Evolutionary conservation across 176 grass and related monocot species (phyloP), one percentile per base, ranked within the genome.

Genomic region (Aegilops sharonensis): DNA sequence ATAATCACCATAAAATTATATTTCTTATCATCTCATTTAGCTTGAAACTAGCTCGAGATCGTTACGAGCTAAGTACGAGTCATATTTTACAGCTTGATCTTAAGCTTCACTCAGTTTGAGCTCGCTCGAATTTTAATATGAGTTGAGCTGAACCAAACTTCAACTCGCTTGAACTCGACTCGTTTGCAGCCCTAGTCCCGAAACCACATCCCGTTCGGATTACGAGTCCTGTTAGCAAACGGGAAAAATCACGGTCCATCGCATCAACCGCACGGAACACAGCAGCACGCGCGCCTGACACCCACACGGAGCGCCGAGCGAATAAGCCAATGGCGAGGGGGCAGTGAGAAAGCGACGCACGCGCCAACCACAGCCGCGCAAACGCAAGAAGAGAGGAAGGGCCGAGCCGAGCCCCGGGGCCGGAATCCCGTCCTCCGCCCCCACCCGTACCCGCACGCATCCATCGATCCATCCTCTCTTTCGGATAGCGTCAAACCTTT

Each of bases 401-500:
- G 13, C 47, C 50, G 27, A 31, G 67, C 15, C 65, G 30, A 15
- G 50, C 50, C 50, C 50, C 50, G 65, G 23, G 23, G 18, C 15
- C 21, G 42, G 56, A 75, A 82, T 75, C 70, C 21, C 45, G 23
- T 23, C 45, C 13, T 29, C 64, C 64, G 64, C 31, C 65, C 65
- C 30, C 65, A 35, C 45, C 65, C 65, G 65, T 31, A 31, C 15
- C 17, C 17, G 31, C 15, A 34, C 48, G 52, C 17, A 18, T 8
- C 5, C 20, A 60, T 59, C 54, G 2, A 61, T 24, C 21, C 1
- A 24, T 60, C 67, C 12, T 36, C 4, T 40, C 43, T 63, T 74
- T 66, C 14, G 54, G 87, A 74, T 54, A 39, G 68, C 39, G 74
- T 72, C 63, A 50, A 62, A 32, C 48, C 75, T 77, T 40, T 42